These are phyloP conservation scores for Ormosia emarginata DNA, from an alignment of 306 rosid genomes.

Conservation along the genomic window DNA sequence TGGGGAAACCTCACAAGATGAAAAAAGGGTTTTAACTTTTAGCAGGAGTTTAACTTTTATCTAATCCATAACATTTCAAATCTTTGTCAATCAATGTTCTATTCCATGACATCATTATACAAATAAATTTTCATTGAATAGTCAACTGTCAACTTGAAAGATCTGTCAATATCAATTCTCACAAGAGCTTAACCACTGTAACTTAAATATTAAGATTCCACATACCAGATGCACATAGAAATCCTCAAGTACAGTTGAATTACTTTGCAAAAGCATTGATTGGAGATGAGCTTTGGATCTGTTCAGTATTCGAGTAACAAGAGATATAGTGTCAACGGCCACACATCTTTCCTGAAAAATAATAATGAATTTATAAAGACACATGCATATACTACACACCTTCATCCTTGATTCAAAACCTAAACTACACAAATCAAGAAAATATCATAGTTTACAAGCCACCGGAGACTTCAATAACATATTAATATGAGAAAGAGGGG, in stretches of 20 bases:
- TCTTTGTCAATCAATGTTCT: constrained; percentile 5
- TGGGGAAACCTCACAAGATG: background rate
- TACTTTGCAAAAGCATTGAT: constrained; percentile 84
- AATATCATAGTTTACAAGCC: constrained; percentile 12
- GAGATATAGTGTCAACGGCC: constrained; percentile 79
- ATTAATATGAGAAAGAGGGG: background rate
- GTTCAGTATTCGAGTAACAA: constrained; percentile 77
- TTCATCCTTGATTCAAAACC: constrained; percentile 8
- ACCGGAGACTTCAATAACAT: background rate
- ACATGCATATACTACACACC: constrained; percentile 23
- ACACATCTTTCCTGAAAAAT: constrained; percentile 91
- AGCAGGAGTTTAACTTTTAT: constrained; percentile 12
- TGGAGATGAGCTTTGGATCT: constrained; percentile 90
- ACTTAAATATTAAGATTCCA: constrained; percentile 11
- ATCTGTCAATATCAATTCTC: constrained; percentile 16
- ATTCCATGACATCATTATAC: background rate
- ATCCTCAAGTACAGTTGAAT: constrained; percentile 82
- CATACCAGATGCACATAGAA: constrained; percentile 87
- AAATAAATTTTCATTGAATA: background rate
- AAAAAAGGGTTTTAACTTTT: background rate
- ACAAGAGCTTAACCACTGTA: constrained; percentile 7
- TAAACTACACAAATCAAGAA: constrained; percentile 18
- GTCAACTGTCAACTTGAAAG: background rate
- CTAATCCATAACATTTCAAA: constrained; percentile 17
- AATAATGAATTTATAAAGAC: constrained; percentile 23